Evolutionary conservation across 129 eudicot genomes (phyloP).

Genomic region (Oenanthe sinensis): DNA sequence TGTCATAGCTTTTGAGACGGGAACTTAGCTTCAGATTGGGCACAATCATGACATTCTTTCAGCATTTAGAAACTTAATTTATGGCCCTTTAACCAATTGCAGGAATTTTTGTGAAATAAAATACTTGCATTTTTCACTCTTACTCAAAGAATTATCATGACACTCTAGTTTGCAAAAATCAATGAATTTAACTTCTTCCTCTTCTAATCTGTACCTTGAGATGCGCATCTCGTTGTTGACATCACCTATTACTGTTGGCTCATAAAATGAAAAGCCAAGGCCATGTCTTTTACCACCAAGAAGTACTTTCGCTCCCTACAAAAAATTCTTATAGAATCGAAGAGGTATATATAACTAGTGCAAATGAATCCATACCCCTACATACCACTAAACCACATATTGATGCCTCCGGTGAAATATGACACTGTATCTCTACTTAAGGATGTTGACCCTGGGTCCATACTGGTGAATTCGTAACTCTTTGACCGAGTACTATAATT

Average conservation of each 20-base stretch:
- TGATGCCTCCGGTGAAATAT: background rate
- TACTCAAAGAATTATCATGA: background rate
- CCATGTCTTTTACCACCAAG: slow-evolving; percentile 85
- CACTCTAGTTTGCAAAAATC: background rate
- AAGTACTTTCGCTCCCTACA: slow-evolving; percentile 85
- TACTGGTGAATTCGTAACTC: background rate
- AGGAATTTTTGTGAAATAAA: too few relatives aligned
- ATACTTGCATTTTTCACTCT: background rate
- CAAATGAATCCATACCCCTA: background rate
- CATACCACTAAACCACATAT: background rate
- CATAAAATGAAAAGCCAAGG: slow-evolving; percentile 72
- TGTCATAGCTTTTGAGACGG: background rate
- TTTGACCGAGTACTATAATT: background rate
- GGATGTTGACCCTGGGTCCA: background rate
- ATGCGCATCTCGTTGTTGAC: slow-evolving; percentile 81
- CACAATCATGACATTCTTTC: background rate
- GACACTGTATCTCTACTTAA: background rate
- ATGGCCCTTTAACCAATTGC: background rate
- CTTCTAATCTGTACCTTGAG: slow-evolving; percentile 46
- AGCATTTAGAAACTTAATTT: background rate
- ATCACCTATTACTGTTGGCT: slow-evolving; percentile 75
- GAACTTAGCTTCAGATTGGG: background rate
- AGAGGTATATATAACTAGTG: background rate
- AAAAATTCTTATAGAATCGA: background rate
- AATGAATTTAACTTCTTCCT: background rate